Base-by-base conservation (phyloP, 2,329 filamentous ascomycete species). In the Clarireedia hainanense region DNA sequence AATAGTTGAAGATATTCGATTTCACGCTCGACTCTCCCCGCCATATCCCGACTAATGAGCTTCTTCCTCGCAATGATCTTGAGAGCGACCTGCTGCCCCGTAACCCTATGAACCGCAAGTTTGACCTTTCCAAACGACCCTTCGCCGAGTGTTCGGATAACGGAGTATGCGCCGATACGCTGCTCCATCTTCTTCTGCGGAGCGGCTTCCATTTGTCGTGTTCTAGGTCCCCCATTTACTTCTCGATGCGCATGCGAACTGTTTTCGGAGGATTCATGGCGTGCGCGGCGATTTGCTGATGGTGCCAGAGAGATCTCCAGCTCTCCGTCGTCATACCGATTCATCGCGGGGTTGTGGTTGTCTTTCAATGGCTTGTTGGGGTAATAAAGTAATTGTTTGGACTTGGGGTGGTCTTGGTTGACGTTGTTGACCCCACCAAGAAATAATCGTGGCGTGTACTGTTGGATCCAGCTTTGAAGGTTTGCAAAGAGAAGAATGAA, bases 101-200 rank as follows among this genome's bases (percentile, higher is more conserved):
- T 97, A 64, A 91, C 85, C 67, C 90, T 85, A 70, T 99, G 94
- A 43, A 91, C 88, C 23, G 94, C 94, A 65, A 99, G 82, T 78
- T 97, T 97, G 71, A 99, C 94, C 76, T 99, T 99, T 66, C 94
- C 94, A 71, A 99, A 99, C 2, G 91, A 96, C 47, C 94, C 94
- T 74, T 99, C 94, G 56, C 94, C 94, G 14, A 99, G 80, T 15
- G 92, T 96, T 70, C 85, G 86, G 64, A 96, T 79, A 56, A 96
- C 86, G 66, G 88, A 88, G 76, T 99, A 99, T 72, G 91, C 89
- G 63, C 91, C 91, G 67, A 97, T 84, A 63, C 92, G 85, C 75
- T 92, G 88, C 75, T 88, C 89, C 61, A 84, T 81, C 74, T 80
- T 85, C 75, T 65, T 69, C 57, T 66, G 63, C 26, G 66, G 65